Conservation (phyloP, 2,329 filamentous ascomycete genomes). For the Apiospora pterosperma region DNA sequence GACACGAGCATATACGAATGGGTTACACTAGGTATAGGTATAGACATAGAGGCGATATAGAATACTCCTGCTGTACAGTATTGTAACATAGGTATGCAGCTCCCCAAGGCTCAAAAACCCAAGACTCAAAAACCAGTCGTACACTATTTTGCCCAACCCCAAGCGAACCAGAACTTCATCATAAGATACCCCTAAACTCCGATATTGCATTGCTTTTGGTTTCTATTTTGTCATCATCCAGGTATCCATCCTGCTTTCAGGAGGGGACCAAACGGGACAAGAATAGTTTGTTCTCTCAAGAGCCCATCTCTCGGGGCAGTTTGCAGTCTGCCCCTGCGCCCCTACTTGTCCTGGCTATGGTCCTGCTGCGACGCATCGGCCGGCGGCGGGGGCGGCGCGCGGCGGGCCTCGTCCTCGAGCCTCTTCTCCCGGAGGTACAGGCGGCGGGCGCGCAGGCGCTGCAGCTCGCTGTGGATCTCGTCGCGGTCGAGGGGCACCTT, state of each 20-base stretch:
- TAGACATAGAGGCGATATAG: background rate
- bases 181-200: background rate
- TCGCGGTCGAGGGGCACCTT: conserved; percentile 73
- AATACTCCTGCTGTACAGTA: background rate
- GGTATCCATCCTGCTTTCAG: too few relatives aligned
- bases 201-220: background rate
- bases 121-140: background rate
- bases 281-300: background rate
- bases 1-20: too few relatives aligned
- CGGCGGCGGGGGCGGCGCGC: conserved; percentile 18
- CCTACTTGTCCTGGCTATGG: background rate
- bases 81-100: background rate
- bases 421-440: conserved; percentile 75
- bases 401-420: conserved; percentile 34
- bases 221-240: background rate
- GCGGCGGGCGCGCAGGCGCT: conserved; percentile 60
- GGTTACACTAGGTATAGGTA: background rate
- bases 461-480: conserved; percentile 79
- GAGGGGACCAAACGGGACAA: background rate
- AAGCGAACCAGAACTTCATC: background rate
- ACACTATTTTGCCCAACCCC: background rate
- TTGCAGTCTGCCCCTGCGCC: background rate
- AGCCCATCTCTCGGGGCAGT: background rate
- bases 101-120: background rate
- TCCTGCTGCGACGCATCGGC: conserved; percentile 18